These are phyloP conservation scores for Diutina sp. DNA, from an alignment of 1,139 yeast genomes.

Conservation along the genomic window DNA sequence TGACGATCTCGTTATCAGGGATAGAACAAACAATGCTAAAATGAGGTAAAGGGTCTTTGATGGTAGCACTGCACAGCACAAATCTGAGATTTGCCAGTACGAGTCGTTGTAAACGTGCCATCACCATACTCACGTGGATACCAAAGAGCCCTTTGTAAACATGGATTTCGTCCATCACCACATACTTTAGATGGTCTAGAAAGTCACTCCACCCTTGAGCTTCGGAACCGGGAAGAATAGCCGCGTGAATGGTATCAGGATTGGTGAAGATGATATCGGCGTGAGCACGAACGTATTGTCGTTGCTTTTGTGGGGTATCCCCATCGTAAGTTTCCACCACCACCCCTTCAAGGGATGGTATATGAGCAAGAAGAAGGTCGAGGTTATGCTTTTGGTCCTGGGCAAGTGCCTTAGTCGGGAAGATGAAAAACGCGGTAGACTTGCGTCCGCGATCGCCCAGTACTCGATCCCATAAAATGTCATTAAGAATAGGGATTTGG, in stretches of 20 bases:
- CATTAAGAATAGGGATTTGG: slow-evolving; percentile 70
- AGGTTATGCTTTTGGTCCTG: slow-evolving; percentile 88
- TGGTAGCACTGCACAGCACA: slow-evolving; percentile 90
- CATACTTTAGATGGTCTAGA: slow-evolving; percentile 46
- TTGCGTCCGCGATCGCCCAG: slow-evolving; percentile 8
- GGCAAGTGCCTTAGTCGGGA: slow-evolving; percentile 94
- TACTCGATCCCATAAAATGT: slow-evolving; percentile 30
- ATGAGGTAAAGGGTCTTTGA: slow-evolving; percentile 57
- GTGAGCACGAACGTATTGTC: slow-evolving; percentile 39
- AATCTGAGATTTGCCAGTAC: slow-evolving; percentile 37
- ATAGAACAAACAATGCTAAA: slow-evolving; percentile 67
- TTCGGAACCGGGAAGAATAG: slow-evolving; percentile 64
- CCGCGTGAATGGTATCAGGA: slow-evolving; percentile 87
- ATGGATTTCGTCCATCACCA: slow-evolving; percentile 86
- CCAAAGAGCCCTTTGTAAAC: slow-evolving; percentile 88
- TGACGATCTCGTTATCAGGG: slow-evolving; percentile 23
- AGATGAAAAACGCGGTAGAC: slow-evolving; percentile 69
- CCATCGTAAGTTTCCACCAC: slow-evolving; percentile 83
- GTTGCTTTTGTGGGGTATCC: slow-evolving; percentile 54
- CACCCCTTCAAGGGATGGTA: slow-evolving; percentile 23
- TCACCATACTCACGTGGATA: slow-evolving; percentile 73
- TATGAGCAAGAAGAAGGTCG: slow-evolving; percentile 37
- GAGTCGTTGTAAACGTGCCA: slow-evolving; percentile 62
- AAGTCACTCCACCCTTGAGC: slow-evolving; percentile 53
- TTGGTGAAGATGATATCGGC: slow-evolving; percentile 84